These are phyloP conservation scores for Sutorius australiensis DNA, from an alignment of 768 basidiomycete species.

Conservation along the genomic window DNA sequence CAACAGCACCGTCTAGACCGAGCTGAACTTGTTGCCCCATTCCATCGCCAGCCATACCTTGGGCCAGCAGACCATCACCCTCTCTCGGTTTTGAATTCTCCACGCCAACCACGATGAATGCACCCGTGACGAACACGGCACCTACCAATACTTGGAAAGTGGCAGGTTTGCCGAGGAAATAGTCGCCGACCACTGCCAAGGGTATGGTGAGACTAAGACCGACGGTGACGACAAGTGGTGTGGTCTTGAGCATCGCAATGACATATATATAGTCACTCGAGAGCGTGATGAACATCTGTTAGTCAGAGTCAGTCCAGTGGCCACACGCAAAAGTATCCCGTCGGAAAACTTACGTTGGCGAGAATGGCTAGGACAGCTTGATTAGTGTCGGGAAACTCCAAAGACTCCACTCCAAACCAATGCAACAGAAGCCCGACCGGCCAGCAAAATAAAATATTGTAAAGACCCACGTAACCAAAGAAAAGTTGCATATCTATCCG, in stretches of 20 bases:
- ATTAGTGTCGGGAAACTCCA: conserved; percentile 61
- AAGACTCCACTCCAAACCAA: conserved; percentile 62
- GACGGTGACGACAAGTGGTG: conserved; percentile 88
- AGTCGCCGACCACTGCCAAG: conserved; percentile 81
- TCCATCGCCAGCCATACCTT: conserved; percentile 2
- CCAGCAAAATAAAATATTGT: conserved; percentile 74
- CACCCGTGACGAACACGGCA: conserved; percentile 68
- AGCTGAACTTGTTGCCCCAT: not conserved
- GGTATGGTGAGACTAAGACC: conserved; percentile 94
- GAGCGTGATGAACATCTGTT: conserved; percentile 78
- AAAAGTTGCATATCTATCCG: conserved; percentile 91
- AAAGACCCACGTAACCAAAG: conserved; percentile 90
- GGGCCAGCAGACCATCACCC: conserved; percentile 3
- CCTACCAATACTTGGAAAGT: conserved; percentile 63
- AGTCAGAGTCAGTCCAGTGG: conserved; percentile 1
- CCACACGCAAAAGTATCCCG: not conserved
- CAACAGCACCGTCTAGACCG: conserved; percentile 6
- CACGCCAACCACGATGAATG: conserved; percentile 72
- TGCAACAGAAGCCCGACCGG: conserved; percentile 79
- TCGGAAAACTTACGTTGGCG: conserved; percentile 46
- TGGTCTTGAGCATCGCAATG: conserved; percentile 93
- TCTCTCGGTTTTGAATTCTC: conserved; percentile 47
- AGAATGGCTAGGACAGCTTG: conserved; percentile 48
- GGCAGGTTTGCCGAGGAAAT: conserved; percentile 56
- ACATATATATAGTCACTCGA: conserved; percentile 85